Evolutionary conservation across 176 grass and related monocot species (phyloP).

Genomic region (Hyparrhenia diplandra): DNA sequence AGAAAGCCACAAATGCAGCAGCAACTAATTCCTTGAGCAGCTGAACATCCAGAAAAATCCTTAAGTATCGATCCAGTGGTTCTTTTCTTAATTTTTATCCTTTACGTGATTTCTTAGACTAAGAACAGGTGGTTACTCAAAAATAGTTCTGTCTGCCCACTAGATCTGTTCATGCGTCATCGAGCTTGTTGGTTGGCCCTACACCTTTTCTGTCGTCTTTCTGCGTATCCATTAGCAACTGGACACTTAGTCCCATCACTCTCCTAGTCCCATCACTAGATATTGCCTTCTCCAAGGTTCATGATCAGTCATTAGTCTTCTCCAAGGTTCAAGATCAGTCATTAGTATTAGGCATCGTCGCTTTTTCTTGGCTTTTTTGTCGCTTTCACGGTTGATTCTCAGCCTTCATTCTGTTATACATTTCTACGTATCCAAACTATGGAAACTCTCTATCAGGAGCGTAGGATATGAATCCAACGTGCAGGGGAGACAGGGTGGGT

Average conservation of each 20-base stretch:
- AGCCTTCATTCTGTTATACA: no score
- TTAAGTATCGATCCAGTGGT: no score
- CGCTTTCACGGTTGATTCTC: background rate
- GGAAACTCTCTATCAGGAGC: no score
- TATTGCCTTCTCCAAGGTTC: slow-evolving; percentile 1
- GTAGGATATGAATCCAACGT: no score
- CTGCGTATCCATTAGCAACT: background rate
- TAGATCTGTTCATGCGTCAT: background rate
- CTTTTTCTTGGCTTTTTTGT: background rate
- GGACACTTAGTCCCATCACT: no score
- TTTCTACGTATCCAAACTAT: background rate
- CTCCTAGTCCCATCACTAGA: background rate
- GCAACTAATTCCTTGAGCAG: no score
- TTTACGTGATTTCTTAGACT: no score
- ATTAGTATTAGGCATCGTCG: background rate
- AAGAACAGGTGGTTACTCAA: background rate
- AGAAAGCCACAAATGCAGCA: no score
- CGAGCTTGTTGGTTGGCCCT: background rate
- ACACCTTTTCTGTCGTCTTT: background rate
- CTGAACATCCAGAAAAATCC: no score
- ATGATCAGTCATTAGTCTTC: background rate
- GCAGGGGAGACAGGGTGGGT: no score
- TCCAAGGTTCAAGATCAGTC: no score
- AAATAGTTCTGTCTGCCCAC: background rate
- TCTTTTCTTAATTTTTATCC: no score